A percentile compares a stretch with the other conserved stretches of the same genome.
Conservation (phyloP, 257 asterid species). For the Nicotiana obtusifolia region DNA sequence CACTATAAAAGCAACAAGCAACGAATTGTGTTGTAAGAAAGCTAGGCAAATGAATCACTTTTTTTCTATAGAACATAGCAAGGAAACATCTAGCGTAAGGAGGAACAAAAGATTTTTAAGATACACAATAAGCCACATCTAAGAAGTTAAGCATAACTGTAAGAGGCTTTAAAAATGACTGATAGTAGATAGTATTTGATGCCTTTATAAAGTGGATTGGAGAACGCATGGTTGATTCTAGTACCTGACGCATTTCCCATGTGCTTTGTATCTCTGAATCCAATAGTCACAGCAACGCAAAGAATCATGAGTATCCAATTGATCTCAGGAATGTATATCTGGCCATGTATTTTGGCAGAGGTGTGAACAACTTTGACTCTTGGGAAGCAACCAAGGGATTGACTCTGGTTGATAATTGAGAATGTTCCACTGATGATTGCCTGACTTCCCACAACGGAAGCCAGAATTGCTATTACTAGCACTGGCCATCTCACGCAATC, state of each 20-base stretch:
- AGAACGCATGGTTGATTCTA: not conserved
- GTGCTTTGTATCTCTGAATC: constrained; percentile 84
- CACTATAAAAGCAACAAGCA: not conserved
- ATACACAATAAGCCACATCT: not conserved
- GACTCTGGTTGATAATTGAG: constrained; percentile 93
- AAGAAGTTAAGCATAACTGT: not conserved
- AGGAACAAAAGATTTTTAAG: not conserved
- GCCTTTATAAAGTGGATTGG: not conserved
- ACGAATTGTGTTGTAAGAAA: not conserved
- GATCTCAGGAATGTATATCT: constrained; percentile 95
- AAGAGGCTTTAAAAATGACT: not conserved
- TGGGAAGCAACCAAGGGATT: constrained; percentile 92
- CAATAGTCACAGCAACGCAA: constrained; percentile 92
- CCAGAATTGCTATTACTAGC: constrained; percentile 78
- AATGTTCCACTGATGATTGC: constrained; percentile 98
- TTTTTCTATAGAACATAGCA: not conserved
- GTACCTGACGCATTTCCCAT: constrained; percentile 96
- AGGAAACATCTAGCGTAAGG: not conserved
- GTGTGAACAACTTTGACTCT: constrained; percentile 95
- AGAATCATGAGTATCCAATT: constrained; percentile 95
- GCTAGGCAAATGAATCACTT: not conserved
- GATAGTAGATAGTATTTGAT: not conserved
- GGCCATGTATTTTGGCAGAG: constrained; percentile 80
- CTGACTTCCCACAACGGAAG: constrained; percentile 96
- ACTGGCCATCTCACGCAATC: constrained; percentile 90